Conservation (phyloP, 768 basidiomycete genomes). For the Zangia roseola region DNA sequence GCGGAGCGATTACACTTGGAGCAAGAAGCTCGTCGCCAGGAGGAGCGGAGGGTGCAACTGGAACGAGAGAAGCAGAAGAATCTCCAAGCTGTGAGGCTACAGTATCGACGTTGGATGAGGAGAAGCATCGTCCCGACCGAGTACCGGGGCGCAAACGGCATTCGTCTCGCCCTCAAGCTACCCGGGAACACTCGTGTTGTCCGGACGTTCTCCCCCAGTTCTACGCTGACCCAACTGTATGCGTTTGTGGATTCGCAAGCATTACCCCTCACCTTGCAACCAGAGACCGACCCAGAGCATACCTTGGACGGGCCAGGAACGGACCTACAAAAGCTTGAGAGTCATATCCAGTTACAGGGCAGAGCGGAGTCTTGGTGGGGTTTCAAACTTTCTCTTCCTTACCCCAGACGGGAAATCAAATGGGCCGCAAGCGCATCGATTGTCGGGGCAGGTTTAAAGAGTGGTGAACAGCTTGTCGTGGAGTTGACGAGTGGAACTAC, state of each 20-base stretch:
- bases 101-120: constrained; percentile 63
- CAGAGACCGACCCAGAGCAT: constrained; percentile 41
- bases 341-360: constrained; percentile 31
- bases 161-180: constrained; percentile 55
- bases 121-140: constrained; percentile 41
- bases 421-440: constrained; percentile 45
- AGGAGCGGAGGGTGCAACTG: constrained; percentile 36
- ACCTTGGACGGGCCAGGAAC: constrained; percentile 39
- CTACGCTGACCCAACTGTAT: constrained; percentile 64
- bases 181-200: constrained; percentile 58
- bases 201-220: constrained; percentile 48
- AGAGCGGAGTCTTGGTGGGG: constrained; percentile 59
- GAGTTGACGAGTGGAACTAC: constrained; percentile 37
- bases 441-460: constrained; percentile 46
- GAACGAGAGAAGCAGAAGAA: constrained; percentile 37
- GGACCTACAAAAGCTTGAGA: constrained; percentile 37
- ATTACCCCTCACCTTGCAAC: constrained; percentile 40
- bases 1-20: constrained; percentile 35
- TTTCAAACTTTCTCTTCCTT: constrained; percentile 67
- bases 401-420: constrained; percentile 64
- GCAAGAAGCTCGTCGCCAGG: constrained; percentile 29
- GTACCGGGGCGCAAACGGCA: constrained; percentile 24
- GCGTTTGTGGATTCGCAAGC: constrained; percentile 67
- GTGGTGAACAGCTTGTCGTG: constrained; percentile 64
- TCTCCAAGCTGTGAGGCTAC: constrained; percentile 39